Conservation (phyloP, 1,284 basidiomycete species). For the Moesziomyces sp. region DNA sequence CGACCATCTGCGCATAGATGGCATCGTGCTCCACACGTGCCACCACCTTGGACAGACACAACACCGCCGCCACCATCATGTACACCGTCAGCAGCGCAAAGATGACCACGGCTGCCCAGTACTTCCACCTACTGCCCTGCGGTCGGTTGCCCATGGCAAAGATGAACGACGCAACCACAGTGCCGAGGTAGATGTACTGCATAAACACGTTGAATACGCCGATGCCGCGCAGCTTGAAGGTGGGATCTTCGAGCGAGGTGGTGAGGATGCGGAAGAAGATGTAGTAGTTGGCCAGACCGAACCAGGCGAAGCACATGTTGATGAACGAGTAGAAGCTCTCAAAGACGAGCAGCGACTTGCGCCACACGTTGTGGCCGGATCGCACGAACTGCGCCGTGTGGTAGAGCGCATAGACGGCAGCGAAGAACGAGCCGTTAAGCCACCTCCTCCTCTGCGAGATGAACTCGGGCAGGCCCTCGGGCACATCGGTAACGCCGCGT, state of each 20-base stretch:
- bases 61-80: constrained; percentile 71
- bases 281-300: constrained; percentile 88
- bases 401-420: constrained; percentile 73
- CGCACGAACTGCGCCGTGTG: constrained; percentile 85
- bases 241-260: constrained; percentile 81
- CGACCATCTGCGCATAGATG: constrained; percentile 79
- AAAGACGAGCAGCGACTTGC: constrained; percentile 80
- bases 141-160: constrained; percentile 98
- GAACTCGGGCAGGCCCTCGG: constrained; percentile 91
- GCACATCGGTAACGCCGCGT: constrained; percentile 93
- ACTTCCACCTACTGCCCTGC: constrained; percentile 87
- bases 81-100: constrained; percentile 85
- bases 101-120: constrained; percentile 80
- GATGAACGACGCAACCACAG: constrained; percentile 87
- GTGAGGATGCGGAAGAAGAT: constrained; percentile 95
- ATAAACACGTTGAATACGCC: constrained; percentile 81
- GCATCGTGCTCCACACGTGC: constrained; percentile 70
- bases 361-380: constrained; percentile 82
- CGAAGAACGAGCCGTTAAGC: constrained; percentile 91
- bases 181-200: constrained; percentile 85
- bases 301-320: constrained; percentile 92
- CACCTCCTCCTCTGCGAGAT: constrained; percentile 91
- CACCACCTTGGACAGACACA: constrained; percentile 58
- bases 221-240: constrained; percentile 78
- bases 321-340: constrained; percentile 89